phyloP scores from a whole-genome alignment of 306 rosid genomes.

The Heteromeles arbutifolia region DNA sequence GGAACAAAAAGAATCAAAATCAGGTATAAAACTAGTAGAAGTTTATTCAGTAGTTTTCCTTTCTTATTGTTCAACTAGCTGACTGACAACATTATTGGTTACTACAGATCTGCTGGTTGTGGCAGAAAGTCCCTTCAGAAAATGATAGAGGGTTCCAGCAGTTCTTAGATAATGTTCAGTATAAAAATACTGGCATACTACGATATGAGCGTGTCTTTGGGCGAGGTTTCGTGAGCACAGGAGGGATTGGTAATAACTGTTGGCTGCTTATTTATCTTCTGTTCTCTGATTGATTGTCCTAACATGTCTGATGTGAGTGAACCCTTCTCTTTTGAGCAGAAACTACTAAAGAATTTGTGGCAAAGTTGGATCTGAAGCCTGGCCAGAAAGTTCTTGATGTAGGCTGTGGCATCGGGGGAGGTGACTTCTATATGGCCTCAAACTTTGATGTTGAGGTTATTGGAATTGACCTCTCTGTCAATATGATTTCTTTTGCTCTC shows the following conservation, averaged over 20 bases:
- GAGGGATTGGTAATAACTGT: slow-evolving; percentile 37
- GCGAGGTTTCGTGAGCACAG: slow-evolving; percentile 44
- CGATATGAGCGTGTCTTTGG: slow-evolving; percentile 51
- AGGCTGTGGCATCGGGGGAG: slow-evolving; percentile 97
- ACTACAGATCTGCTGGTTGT: slow-evolving; percentile 82
- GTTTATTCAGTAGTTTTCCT: neutral
- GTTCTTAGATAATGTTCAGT: slow-evolving; percentile 48
- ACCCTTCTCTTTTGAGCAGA: slow-evolving; percentile 40
- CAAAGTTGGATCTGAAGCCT: slow-evolving; percentile 66
- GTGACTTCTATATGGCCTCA: slow-evolving; percentile 90
- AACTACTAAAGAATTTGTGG: slow-evolving; percentile 76
- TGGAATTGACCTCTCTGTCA: slow-evolving; percentile 86
- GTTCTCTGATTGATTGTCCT: neutral
- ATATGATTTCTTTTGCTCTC: slow-evolving; percentile 86
- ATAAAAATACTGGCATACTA: slow-evolving; percentile 37
- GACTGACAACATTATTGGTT: slow-evolving; percentile 17
- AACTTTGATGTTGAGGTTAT: slow-evolving; percentile 76
- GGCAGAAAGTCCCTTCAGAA: slow-evolving; percentile 39
- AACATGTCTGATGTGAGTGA: neutral
- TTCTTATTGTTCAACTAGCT: neutral
- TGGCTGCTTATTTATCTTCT: neutral
- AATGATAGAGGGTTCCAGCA: slow-evolving; percentile 42
- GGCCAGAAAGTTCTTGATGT: slow-evolving; percentile 89
- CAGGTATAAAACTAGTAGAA: slow-evolving; percentile 43
- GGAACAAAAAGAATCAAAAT: slow-evolving; percentile 88